Conservation (phyloP, 2,329 filamentous ascomycete species). For the Exophiala mesophila region DNA sequence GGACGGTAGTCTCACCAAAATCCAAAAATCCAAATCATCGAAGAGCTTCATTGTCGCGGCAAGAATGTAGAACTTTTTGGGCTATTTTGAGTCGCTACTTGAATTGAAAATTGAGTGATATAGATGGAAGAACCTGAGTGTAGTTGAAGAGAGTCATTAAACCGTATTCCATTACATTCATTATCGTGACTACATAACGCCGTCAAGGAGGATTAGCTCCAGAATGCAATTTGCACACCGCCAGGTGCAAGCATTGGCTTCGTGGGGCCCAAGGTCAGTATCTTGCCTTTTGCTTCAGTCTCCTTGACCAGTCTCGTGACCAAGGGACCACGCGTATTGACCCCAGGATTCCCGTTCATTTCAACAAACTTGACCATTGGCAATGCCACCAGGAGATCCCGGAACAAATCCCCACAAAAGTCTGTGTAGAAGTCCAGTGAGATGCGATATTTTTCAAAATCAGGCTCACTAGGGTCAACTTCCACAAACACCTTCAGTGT, state of each 20-base stretch:
- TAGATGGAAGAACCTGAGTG: too few relatives aligned
- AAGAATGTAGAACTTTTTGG: too few relatives aligned
- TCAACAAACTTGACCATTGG: slow-evolving; percentile 46
- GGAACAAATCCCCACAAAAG: slow-evolving; percentile 49
- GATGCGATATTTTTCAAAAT: slow-evolving; percentile 55
- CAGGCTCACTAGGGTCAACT: slow-evolving; percentile 49
- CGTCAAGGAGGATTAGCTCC: too few relatives aligned
- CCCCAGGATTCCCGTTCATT: slow-evolving; percentile 53
- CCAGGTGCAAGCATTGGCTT: slow-evolving; percentile 17
- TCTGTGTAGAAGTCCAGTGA: slow-evolving; percentile 54
- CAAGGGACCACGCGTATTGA: slow-evolving; percentile 48
- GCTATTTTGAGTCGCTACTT: too few relatives aligned
- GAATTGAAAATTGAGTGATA: too few relatives aligned
- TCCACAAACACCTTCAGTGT: slow-evolving; percentile 55
- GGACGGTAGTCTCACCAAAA: neutral
- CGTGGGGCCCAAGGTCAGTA: slow-evolving; percentile 35
- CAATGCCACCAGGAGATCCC: slow-evolving; percentile 46
- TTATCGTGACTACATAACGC: too few relatives aligned
- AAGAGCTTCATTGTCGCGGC: too few relatives aligned
- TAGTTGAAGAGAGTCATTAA: too few relatives aligned
- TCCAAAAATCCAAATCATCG: too few relatives aligned
- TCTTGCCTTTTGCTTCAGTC: slow-evolving; percentile 29
- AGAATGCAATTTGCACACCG: slow-evolving; percentile 35
- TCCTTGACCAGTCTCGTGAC: slow-evolving; percentile 45
- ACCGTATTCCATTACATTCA: too few relatives aligned